Evolutionary conservation across 768 basidiomycete species (phyloP).

Genomic region (Boletus rubroflammeus): DNA sequence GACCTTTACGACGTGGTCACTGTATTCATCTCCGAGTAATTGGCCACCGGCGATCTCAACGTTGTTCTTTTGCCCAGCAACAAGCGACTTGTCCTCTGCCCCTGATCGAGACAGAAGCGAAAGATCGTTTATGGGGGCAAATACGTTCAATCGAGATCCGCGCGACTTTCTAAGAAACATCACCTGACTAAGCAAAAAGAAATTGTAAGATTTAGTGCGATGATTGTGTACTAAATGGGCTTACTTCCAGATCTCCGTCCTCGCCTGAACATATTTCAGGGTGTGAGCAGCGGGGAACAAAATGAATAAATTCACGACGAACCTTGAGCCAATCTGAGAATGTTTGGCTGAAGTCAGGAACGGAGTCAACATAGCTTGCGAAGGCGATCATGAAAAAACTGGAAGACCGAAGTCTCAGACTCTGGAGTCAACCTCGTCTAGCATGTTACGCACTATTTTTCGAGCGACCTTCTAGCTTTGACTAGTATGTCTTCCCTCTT

Average conservation of each 20-base stretch:
- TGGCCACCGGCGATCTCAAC: constrained; percentile 76
- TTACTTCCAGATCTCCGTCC: constrained; percentile 93
- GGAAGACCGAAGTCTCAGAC: not conserved
- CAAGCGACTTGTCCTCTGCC: constrained; percentile 50
- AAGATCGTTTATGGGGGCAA: constrained; percentile 87
- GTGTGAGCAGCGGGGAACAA: not conserved
- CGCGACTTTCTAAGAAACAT: constrained; percentile 77
- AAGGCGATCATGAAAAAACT: constrained; percentile 96
- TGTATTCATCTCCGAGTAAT: constrained; percentile 92
- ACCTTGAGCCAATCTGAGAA: constrained; percentile 91
- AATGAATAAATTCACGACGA: constrained; percentile 8
- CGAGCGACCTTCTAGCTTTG: constrained; percentile 71
- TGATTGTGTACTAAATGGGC: constrained; percentile 24
- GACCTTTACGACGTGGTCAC: constrained; percentile 89
- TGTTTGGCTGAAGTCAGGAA: constrained; percentile 56
- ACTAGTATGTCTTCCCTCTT: constrained; percentile 49
- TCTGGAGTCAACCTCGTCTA: not conserved
- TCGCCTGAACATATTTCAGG: constrained; percentile 39
- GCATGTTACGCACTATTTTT: constrained; percentile 77
- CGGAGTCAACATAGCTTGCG: constrained; percentile 78
- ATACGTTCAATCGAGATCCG: constrained; percentile 82
- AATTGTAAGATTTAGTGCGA: not conserved
- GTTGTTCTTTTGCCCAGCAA: constrained; percentile 70
- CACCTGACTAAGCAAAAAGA: constrained; percentile 59
- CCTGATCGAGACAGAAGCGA: constrained; percentile 74